Conservation (phyloP, 2,329 filamentous ascomycete genomes). For the Beauveria asiatica region DNA sequence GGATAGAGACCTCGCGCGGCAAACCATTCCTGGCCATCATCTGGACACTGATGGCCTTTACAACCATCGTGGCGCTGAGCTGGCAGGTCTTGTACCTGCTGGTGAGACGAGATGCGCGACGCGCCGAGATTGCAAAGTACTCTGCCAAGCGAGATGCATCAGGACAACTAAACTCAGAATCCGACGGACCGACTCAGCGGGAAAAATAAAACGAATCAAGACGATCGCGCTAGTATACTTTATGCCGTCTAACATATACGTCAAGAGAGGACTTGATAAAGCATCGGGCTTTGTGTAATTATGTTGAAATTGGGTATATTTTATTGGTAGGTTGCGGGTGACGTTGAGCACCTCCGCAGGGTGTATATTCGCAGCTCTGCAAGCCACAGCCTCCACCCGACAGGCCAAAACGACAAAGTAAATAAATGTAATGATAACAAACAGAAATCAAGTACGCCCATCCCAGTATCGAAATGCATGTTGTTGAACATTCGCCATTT, state of each 20-base stretch:
- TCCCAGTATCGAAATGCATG: constrained; percentile 9
- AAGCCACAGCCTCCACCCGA: not conserved
- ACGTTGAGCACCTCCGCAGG: constrained; percentile 9
- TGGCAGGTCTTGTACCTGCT: not conserved
- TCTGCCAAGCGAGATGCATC: not conserved
- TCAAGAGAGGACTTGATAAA: too few species aligned
- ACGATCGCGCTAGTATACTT: not conserved
- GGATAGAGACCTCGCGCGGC: not conserved
- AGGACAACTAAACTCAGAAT: not conserved
- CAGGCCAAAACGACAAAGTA: not conserved
- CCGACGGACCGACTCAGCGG: not conserved
- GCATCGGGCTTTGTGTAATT: too few species aligned
- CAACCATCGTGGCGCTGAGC: not conserved
- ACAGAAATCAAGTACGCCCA: constrained; percentile 1
- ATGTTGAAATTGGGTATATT: constrained; percentile 10
- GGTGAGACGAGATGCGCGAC: not conserved
- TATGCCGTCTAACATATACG: too few species aligned
- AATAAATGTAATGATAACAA: not conserved
- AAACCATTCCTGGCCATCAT: not conserved
- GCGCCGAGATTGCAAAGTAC: not conserved
- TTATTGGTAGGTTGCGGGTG: constrained; percentile 1
- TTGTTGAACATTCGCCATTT: constrained; percentile 13
- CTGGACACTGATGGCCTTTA: not conserved
- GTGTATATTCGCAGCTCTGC: not conserved
- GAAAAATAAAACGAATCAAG: not conserved